Evolutionary conservation across 345 rosid species (phyloP).

Genomic region (Camelina hispida): DNA sequence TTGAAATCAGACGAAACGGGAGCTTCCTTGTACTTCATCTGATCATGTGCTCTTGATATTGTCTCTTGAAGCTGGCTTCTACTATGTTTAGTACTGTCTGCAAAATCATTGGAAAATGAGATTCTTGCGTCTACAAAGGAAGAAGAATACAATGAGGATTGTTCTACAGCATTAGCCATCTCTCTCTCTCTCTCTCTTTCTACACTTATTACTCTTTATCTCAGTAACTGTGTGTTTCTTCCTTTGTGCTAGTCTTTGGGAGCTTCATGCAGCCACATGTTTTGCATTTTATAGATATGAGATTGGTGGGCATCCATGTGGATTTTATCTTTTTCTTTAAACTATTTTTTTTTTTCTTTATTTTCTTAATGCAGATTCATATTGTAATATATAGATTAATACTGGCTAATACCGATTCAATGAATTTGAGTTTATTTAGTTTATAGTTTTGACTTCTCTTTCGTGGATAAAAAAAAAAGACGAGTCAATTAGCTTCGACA

Average conservation of each 20-base stretch:
- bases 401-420: conserved; percentile 7
- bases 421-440: conserved; percentile 19
- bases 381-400: neutral
- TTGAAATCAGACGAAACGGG: conserved; percentile 87
- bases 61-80: conserved; percentile 11
- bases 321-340: conserved; percentile 8
- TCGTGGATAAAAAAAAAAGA: neutral
- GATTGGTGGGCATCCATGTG: conserved; percentile 40
- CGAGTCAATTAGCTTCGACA: conserved; percentile 14
- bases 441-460: conserved; percentile 29
- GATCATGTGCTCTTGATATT: conserved; percentile 21
- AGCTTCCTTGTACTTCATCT: conserved; percentile 67
- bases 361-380: neutral
- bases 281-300: conserved; percentile 43
- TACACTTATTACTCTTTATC: neutral
- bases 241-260: conserved; percentile 11
- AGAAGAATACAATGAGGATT: conserved; percentile 47
- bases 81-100: conserved; percentile 41
- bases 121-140: conserved; percentile 75
- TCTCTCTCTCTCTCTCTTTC: conserved; percentile 9
- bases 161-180: conserved; percentile 52
- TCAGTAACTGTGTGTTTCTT: conserved; percentile 19
- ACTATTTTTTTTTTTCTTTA: neutral
- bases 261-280: conserved; percentile 41
- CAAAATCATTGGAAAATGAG: conserved; percentile 89